Base-by-base conservation (phyloP, 306 rosid species). In the Urtica urens region DNA sequence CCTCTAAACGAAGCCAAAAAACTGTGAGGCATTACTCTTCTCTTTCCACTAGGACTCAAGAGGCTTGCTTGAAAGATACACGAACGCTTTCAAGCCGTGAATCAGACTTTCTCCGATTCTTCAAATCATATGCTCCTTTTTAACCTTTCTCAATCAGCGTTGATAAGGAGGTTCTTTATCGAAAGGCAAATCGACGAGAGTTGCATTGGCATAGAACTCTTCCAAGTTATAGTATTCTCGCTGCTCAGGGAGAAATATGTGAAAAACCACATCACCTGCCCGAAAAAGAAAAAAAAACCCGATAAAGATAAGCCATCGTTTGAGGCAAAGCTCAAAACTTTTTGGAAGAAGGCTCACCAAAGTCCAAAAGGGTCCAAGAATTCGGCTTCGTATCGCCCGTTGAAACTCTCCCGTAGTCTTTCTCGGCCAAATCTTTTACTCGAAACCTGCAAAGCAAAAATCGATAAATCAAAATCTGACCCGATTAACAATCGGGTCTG, bases 251-350 rank as follows among this genome's bases (percentile, higher is more conserved):
- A 88, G 97, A 72, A 88, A 88, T 60, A 88, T 74, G 59, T 88
- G 97, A 64, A 88, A 48, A 10, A 88, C 84, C 26, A 84, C 93
- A 65, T 88, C 97, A 65, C 97, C 95, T 90, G 84, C n/a, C n/a
- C n/a, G 53, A 50, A 67, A 22, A 62, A 61, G 46, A 57, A 63
- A 29, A 51, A 17, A 12, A 22, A 31, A 64, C 17, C 33, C 33
- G 33, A 28, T 4, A 28, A 28, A 28, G n/a, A n/a, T n/a, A n/a
- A n/a, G n/a, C n/a, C n/a, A 35, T 5, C 14, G 10, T 35, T 9
- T 12, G 39, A 35, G 8, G 39, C 39, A 2, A 35, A 35, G 8
- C 26, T 7, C 15, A 45, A 14, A 1, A 11, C 50, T 6, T 10
- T 22, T 20, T 19, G 33, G 44, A 1, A 46, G 8, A 24, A 17